Percentiles rank a stretch among this genome's conserved stretches.
These are phyloP conservation scores for Fusarium luffae DNA, from an alignment of 2,329 filamentous ascomycete species.

Conservation along the genomic window DNA sequence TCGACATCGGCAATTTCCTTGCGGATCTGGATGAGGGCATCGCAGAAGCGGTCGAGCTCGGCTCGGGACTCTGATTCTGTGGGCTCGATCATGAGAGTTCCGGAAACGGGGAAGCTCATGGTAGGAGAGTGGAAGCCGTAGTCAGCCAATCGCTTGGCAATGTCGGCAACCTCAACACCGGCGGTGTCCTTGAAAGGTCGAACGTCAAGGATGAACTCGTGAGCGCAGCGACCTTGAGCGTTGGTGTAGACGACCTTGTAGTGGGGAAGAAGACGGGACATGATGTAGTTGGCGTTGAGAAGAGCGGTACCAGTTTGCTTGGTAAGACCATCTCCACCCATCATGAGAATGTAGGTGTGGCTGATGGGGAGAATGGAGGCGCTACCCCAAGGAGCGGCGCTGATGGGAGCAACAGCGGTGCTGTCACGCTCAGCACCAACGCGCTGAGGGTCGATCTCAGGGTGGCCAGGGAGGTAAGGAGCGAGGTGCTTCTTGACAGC, in stretches of 20 bases:
- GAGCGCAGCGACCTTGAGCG: conserved; percentile 86
- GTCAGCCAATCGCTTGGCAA: conserved; percentile 95
- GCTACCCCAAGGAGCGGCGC: conserved; percentile 80
- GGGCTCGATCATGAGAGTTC: conserved; percentile 98
- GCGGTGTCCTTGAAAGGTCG: conserved; percentile 85
- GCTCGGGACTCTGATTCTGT: conserved; percentile 93
- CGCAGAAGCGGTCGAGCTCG: conserved; percentile 93
- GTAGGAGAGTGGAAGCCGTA: conserved; percentile 98
- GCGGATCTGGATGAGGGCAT: conserved; percentile 87
- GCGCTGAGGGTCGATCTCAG: conserved; percentile 45
- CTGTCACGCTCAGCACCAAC: conserved; percentile 65
- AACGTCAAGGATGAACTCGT: conserved; percentile 95
- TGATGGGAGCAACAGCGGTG: conserved; percentile 46
- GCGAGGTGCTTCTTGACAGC: conserved; percentile 86
- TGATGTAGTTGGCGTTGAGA: conserved; percentile 96
- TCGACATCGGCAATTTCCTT: conserved; percentile 88
- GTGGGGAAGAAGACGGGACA: conserved; percentile 84
- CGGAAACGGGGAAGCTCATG: conserved; percentile 95
- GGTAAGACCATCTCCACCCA: conserved; percentile 78
- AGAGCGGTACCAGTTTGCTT: conserved; percentile 91
- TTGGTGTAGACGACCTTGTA: conserved; percentile 96
- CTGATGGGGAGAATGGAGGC: conserved; percentile 93
- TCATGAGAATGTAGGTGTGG: conserved; percentile 95
- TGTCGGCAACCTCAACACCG: conserved; percentile 90
- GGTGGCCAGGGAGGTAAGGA: conserved; percentile 68